Conservation (phyloP, 2,329 filamentous ascomycete species). For the Diplodia scrobiculata region DNA sequence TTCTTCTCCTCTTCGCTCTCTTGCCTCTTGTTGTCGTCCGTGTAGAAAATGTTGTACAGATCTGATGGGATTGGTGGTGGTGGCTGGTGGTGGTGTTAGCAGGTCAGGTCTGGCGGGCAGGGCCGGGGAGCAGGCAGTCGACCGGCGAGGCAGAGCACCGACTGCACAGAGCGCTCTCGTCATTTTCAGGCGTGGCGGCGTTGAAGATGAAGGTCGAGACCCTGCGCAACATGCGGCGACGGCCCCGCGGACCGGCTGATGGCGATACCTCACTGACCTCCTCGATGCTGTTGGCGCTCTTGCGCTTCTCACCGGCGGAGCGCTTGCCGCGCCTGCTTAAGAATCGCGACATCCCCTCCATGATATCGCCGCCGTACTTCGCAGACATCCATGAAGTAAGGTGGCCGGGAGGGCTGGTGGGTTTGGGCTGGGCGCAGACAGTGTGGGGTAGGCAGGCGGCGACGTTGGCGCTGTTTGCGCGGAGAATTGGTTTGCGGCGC, state of each 20-base stretch:
- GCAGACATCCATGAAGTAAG: conserved; percentile 32
- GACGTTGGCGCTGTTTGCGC: conserved; percentile 9
- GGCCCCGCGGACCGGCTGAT: conserved; percentile 17
- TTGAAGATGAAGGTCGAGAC: conserved; percentile 21
- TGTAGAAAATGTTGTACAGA: conserved; percentile 66
- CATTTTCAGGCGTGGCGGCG: conserved; percentile 7
- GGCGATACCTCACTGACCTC: conserved; percentile 26
- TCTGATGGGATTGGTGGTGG: conserved; percentile 42
- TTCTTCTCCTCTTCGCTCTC: conserved; percentile 60
- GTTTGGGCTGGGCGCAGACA: conserved; percentile 16
- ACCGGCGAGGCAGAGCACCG: conserved; percentile 6
- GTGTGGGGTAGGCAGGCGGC: conserved; percentile 29
- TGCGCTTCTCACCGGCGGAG: conserved; percentile 40
- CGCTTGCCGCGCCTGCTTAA: conserved; percentile 68
- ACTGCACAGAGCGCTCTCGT: not conserved
- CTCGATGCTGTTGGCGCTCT: conserved; percentile 22
- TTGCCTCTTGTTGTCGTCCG: conserved; percentile 59
- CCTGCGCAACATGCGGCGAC: conserved; percentile 14
- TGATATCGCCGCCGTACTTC: conserved; percentile 36
- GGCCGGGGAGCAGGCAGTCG: not conserved
- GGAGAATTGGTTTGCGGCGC: conserved; percentile 15
- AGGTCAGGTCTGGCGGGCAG: not conserved
- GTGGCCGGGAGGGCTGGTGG: conserved; percentile 12
- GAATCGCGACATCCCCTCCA: conserved; percentile 63
- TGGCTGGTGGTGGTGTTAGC: conserved; percentile 14